A percentile compares a stretch with the other conserved stretches of the same genome.
Evolutionary conservation across 106 monocot species (phyloP).

Genomic region (Apostasia shenzhenica): DNA sequence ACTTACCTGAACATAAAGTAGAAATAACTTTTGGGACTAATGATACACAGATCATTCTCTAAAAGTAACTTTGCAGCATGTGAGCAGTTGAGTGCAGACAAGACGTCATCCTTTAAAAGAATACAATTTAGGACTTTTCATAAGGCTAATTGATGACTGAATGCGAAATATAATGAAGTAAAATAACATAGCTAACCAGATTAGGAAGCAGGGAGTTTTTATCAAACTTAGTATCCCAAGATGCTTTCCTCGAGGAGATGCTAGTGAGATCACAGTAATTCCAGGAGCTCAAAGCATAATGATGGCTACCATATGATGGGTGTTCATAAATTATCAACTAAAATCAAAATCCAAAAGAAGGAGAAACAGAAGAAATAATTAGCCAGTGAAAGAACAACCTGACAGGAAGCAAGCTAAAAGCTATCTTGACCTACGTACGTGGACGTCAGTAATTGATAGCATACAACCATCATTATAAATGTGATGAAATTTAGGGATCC

Average conservation of each 20-base stretch:
- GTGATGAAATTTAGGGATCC: constrained; percentile 61
- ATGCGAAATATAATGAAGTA: neutral
- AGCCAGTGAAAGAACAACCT: neutral
- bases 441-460: constrained; percentile 32
- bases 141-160: neutral
- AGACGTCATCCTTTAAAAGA: constrained; percentile 31
- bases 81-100: constrained; percentile 74
- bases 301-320: constrained; percentile 46
- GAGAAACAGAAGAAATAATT: neutral
- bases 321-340: constrained; percentile 67
- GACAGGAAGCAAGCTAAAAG: neutral
- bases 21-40: constrained; percentile 5
- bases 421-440: constrained; percentile 82
- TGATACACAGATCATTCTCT: constrained; percentile 13
- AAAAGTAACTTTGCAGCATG: constrained; percentile 27
- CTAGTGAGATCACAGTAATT: constrained; percentile 19
- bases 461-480: constrained; percentile 40
- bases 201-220: constrained; percentile 26
- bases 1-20: constrained; percentile 8
- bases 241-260: constrained; percentile 34
- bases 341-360: constrained; percentile 12
- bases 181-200: constrained; percentile 38
- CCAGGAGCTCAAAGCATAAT: constrained; percentile 56
- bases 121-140: neutral
- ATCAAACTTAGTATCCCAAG: constrained; percentile 50